Base-by-base conservation (phyloP, 2,329 filamentous ascomycete genomes). In the Cyclaneusma minus region DNA sequence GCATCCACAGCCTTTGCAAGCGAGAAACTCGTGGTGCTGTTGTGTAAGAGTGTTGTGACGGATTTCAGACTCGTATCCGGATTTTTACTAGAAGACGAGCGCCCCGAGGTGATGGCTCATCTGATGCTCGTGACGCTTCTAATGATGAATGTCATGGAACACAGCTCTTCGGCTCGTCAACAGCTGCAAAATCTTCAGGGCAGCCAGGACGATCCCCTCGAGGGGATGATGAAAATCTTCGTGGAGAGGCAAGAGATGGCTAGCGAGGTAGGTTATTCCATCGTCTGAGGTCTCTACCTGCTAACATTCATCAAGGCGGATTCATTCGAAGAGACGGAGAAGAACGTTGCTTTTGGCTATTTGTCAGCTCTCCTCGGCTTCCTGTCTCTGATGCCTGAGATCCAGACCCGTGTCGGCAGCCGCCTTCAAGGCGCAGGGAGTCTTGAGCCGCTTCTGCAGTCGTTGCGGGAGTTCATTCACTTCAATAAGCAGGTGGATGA, bases 101-200 rank as follows among this genome's bases (percentile, higher is more conserved):
- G 68, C 28, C 48, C 58, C 7, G 55, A 57, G 13, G 51, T 61
- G 2, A 54, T 85, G 28, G 77, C 92, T 37, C 64, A 69, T 25
- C 60, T 93, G 9, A 67, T 93, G 25, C 61, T 94, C 21, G 66
- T 80, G 27, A 57, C 93, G 20, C 85, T 83, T 1, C 69, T 82
- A 13, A 67, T 87, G 51, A 92, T 92, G 49, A 94, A 94, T 42
- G 66, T 94, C 29, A 68, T 81, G 6, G 84, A 93, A 47, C 75
- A 82, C 44, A 83, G 73, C 42, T 58, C 70, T 10, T 48, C 59
- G 13, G 74, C 78, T 8, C 61, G 74, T 28, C 48, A 54, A 42
- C 34, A 56, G 49, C 43, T 64, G 48, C 36, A 68, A 43, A 33
- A 45, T 33, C 37, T 49, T 35, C 29, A 43, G 50, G 31, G 24